phyloP scores from a whole-genome alignment of 2,329 filamentous ascomycete genomes.

The Arthroderma sp. region DNA sequence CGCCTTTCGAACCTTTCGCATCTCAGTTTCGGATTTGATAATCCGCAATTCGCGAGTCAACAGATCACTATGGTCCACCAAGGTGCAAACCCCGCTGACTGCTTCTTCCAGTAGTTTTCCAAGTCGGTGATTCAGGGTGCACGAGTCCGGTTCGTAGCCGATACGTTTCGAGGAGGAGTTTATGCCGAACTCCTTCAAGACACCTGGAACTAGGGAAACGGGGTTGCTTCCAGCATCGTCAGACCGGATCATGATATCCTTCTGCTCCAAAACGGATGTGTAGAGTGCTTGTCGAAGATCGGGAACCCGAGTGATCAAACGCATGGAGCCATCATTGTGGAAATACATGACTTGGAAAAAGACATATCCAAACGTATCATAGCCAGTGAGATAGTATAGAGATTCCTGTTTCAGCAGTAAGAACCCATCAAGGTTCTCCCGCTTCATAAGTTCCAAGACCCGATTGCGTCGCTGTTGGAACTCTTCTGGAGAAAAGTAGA shows the following conservation, averaged over 20 bases:
- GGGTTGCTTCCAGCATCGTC: conserved; percentile 20
- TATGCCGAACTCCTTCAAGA: conserved; percentile 19
- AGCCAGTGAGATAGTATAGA: conserved; percentile 20
- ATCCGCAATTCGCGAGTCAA: conserved; percentile 20
- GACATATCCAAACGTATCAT: conserved; percentile 24
- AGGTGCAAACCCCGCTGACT: conserved; percentile 18
- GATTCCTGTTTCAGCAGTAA: conserved; percentile 25
- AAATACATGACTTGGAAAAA: conserved; percentile 27
- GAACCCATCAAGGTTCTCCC: conserved; percentile 23
- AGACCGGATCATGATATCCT: conserved; percentile 18
- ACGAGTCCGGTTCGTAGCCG: conserved; percentile 26
- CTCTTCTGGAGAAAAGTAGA: conserved; percentile 17
- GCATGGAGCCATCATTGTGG: conserved; percentile 21
- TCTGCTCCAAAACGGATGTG: conserved; percentile 20
- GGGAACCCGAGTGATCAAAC: conserved; percentile 18
- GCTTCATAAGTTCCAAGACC: conserved; percentile 17
- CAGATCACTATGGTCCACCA: conserved; percentile 19
- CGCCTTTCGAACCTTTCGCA: conserved; percentile 21
- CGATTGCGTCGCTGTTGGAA: conserved; percentile 14
- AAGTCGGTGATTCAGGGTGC: conserved; percentile 24
- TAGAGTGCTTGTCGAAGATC: conserved; percentile 23
- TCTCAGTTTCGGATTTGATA: conserved; percentile 20
- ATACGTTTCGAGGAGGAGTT: conserved; percentile 17
- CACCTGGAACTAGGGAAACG: conserved; percentile 18
- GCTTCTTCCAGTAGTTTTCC: conserved; percentile 22